Base-by-base conservation (phyloP, 2,329 filamentous ascomycete species). In the Penicillium palitans region DNA sequence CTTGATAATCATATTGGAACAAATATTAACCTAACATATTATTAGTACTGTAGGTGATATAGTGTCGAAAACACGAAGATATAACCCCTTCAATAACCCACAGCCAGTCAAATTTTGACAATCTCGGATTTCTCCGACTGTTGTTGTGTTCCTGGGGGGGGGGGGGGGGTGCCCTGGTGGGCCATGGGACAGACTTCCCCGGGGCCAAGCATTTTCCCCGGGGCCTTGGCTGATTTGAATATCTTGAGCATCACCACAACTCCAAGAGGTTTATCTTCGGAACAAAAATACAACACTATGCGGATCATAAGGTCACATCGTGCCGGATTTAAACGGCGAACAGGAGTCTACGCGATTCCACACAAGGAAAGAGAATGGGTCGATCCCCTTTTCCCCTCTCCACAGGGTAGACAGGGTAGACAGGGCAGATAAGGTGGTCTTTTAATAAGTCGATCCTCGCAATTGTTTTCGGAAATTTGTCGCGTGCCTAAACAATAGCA, bases 21-120 rank as follows among this genome's bases (percentile, higher is more conserved):
- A 44, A 19, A 19, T 25, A 44, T 55, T 31, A 19, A 33, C 24
- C 21, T 19, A 15, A 17, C 8, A 39, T 49, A 44, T 45, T 45
- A 49, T 33, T 45, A 49, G 44, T 58, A 52, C 27, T 24, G 10
- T 47, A 35, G 24, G 42, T 57, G 41, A 12, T 35, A 46, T 45
- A 25, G n/a, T 17, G 3, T 21, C 19, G 7, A 17, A 24, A 46
- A 52, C 15, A 52, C 8, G 19, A 17, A 50, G 17, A 42, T 25
- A 5, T 31, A 19, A 27, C 8, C 37, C 21, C 15, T 7, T 29
- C n/a, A 9, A 33, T 33, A 2, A 6, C 0, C 0, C 17, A 31
- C 10, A 15, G 2, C n/a, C 4, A 2, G 10, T 33, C 15, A 9
- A 15, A 1, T 8, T 5, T 31, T 17, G 13, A 8, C 9, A 13